phyloP scores from a whole-genome alignment of 805 yeast genomes.

The Kodamaea jinghongensis region DNA sequence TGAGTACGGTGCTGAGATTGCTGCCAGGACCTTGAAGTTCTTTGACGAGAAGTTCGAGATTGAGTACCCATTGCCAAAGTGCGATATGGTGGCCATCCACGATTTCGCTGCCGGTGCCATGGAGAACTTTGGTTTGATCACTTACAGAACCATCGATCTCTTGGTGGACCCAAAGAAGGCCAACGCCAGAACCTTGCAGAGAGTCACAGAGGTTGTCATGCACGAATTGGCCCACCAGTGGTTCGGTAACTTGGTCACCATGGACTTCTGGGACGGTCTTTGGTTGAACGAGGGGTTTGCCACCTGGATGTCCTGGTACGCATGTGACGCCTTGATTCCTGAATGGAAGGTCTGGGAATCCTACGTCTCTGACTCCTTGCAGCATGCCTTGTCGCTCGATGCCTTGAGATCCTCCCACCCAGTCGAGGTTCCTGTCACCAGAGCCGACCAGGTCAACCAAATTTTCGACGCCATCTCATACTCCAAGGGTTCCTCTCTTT shows the following conservation, averaged over 20 bases:
- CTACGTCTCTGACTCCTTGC: slow-evolving; percentile 74
- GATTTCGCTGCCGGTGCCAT: slow-evolving; percentile 86
- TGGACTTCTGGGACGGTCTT: slow-evolving; percentile 91
- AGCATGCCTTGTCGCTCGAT: slow-evolving; percentile 71
- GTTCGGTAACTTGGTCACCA: slow-evolving; percentile 87
- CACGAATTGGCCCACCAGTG: slow-evolving; percentile 92
- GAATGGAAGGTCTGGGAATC: slow-evolving; percentile 88
- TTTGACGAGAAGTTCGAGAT: slow-evolving; percentile 73
- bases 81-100: slow-evolving; percentile 79
- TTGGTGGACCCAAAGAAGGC: slow-evolving; percentile 71
- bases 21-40: slow-evolving; percentile 71
- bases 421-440: slow-evolving; percentile 76
- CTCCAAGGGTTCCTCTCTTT: slow-evolving; percentile 74
- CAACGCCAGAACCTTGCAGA: slow-evolving; percentile 58
- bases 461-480: slow-evolving; percentile 84
- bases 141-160: slow-evolving; percentile 74
- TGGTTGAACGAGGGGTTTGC: slow-evolving; percentile 91
- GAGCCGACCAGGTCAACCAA: slow-evolving; percentile 78
- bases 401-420: slow-evolving; percentile 83
- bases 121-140: slow-evolving; percentile 84
- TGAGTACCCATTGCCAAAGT: slow-evolving; percentile 75
- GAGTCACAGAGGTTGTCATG: slow-evolving; percentile 83
- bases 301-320: slow-evolving; percentile 88
- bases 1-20: slow-evolving; percentile 67
- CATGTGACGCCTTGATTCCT: slow-evolving; percentile 72